phyloP scores from a whole-genome alignment of 2,329 filamentous ascomycete species.

The Colletotrichum lindemuthianum region DNA sequence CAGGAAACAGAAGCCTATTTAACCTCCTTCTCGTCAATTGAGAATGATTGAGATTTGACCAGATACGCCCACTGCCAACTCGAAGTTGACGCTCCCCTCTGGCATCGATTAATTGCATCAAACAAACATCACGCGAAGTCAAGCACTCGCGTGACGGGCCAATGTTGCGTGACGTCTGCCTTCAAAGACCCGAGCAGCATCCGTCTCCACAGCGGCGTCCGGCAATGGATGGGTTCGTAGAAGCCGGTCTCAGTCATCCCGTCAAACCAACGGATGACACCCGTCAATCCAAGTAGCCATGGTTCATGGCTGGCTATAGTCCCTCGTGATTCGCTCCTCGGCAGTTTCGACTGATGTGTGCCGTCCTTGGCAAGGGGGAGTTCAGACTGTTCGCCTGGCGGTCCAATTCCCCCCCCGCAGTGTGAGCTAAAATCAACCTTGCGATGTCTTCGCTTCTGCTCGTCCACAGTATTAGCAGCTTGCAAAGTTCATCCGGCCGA shows the following conservation, averaged over 20 bases:
- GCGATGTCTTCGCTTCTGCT: background rate
- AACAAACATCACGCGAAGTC: conserved; percentile 19
- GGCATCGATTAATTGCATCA: conserved; percentile 26
- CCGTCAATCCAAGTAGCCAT: conserved; percentile 13
- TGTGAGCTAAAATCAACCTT: background rate
- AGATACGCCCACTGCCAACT: background rate
- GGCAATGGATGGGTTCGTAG: conserved; percentile 10
- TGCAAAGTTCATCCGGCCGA: background rate
- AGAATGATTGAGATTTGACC: conserved; percentile 28
- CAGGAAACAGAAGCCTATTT: conserved; percentile 25
- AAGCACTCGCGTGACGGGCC: conserved; percentile 9
- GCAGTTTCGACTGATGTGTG: conserved; percentile 34
- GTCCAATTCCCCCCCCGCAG: conserved; percentile 1
- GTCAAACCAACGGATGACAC: conserved; percentile 27
- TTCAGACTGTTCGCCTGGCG: conserved; percentile 25
- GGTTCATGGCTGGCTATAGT: background rate
- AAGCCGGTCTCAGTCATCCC: conserved; percentile 27
- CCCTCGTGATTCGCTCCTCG: conserved; percentile 13
- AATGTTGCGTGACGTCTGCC: conserved; percentile 7
- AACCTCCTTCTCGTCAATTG: conserved; percentile 10
- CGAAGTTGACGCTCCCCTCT: conserved; percentile 16
- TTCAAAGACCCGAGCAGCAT: conserved; percentile 9
- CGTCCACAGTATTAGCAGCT: background rate
- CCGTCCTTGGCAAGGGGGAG: conserved; percentile 29
- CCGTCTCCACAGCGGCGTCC: conserved; percentile 17